phyloP scores from a whole-genome alignment of 352 stramenopile species.

The Thalassiosira hispida region DNA sequence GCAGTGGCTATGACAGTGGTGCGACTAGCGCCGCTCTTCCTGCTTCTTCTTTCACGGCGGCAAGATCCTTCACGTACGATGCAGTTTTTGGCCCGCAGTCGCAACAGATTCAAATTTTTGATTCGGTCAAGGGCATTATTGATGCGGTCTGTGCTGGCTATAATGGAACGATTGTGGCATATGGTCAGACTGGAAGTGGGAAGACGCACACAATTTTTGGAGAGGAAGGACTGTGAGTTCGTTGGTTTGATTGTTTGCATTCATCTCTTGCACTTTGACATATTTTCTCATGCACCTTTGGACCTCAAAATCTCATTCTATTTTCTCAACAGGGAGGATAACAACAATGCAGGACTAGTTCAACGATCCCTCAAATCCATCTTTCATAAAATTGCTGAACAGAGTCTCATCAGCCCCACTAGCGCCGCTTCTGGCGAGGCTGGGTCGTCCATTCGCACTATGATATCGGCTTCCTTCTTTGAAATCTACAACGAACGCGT shows the following conservation, averaged over 20 bases:
- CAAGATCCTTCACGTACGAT: constrained; percentile 53
- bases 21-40: neutral
- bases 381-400: constrained; percentile 55
- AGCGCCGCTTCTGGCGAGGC: neutral
- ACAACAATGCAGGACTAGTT: constrained; percentile 49
- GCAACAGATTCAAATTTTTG: constrained; percentile 49
- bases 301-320: constrained; percentile 7
- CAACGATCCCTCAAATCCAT: constrained; percentile 58
- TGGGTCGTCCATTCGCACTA: constrained; percentile 20
- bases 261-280: neutral
- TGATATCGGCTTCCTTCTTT: constrained; percentile 60
- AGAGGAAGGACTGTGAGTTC: constrained; percentile 38
- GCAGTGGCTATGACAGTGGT: constrained; percentile 34
- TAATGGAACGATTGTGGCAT: constrained; percentile 67
- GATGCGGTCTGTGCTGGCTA: constrained; percentile 55
- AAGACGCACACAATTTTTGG: constrained; percentile 65
- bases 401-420: neutral
- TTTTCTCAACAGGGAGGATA: constrained; percentile 25
- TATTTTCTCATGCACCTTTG: neutral
- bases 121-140: constrained; percentile 49
- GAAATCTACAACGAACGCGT: constrained; percentile 69
- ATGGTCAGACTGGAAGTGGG: constrained; percentile 56
- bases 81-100: constrained; percentile 52
- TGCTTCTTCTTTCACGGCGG: neutral
- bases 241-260: neutral